Conservation (phyloP, 352 stramenopile species). For the Phytophthora podocarpi region DNA sequence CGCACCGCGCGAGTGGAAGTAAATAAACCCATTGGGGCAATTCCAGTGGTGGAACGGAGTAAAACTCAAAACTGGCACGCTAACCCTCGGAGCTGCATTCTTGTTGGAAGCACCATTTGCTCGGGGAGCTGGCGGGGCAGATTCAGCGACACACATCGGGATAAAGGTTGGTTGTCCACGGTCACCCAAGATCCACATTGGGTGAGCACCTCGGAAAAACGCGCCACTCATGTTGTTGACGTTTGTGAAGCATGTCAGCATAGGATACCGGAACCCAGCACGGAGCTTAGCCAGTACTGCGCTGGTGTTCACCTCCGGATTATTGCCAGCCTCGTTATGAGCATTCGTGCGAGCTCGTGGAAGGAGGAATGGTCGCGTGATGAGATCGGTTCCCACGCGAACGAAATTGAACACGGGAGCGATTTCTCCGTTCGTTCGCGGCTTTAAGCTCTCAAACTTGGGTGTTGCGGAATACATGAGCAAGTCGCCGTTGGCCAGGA, state of each 20-base stretch:
- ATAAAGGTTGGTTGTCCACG: slow-evolving; percentile 69
- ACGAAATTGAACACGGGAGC: slow-evolving; percentile 63
- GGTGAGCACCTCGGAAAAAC: slow-evolving; percentile 85
- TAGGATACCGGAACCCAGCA: slow-evolving; percentile 84
- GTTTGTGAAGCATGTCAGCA: slow-evolving; percentile 83
- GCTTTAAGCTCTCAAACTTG: slow-evolving; percentile 40
- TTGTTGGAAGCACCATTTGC: slow-evolving; percentile 27
- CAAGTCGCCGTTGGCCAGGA: slow-evolving; percentile 84
- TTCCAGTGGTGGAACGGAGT: slow-evolving; percentile 91
- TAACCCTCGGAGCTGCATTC: slow-evolving; percentile 43
- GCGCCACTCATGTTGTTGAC: slow-evolving; percentile 86
- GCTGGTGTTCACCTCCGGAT: slow-evolving; percentile 65
- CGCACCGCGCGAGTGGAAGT: slow-evolving; percentile 82
- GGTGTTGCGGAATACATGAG: slow-evolving; percentile 77
- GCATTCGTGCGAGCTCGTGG: slow-evolving; percentile 55
- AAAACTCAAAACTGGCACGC: slow-evolving; percentile 85
- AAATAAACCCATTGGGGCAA: slow-evolving; percentile 88
- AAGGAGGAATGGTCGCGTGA: slow-evolving; percentile 75
- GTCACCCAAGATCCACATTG: slow-evolving; percentile 85
- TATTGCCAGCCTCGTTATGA: slow-evolving; percentile 58
- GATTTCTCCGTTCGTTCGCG: slow-evolving; percentile 19
- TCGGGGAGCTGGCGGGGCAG: slow-evolving; percentile 19
- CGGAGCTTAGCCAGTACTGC: slow-evolving; percentile 76
- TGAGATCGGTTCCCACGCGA: slow-evolving; percentile 69
- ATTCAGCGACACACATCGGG: slow-evolving; percentile 70